Percentiles rank a stretch among this genome's conserved stretches.
These are phyloP conservation scores for Microthyrium microscopicum DNA, from an alignment of 2,329 filamentous ascomycete species.

Conservation along the genomic window DNA sequence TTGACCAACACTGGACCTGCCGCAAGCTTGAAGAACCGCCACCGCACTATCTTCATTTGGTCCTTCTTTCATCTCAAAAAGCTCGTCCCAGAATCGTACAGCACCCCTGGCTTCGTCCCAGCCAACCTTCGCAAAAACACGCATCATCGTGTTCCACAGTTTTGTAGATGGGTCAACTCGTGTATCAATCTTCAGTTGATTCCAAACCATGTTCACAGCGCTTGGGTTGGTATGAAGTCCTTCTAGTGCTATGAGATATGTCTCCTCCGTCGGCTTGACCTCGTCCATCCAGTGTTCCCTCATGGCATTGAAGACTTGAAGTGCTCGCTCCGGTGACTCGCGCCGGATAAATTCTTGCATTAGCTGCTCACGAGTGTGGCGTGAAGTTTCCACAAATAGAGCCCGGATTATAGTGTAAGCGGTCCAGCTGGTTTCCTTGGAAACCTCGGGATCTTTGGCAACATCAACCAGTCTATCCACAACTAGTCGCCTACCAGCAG, in stretches of 20 bases:
- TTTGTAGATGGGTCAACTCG: slow-evolving; percentile 58
- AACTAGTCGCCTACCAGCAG: too few species aligned
- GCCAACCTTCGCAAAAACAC: slow-evolving; percentile 61
- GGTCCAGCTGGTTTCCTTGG: slow-evolving; percentile 44
- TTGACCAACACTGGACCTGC: slow-evolving; percentile 36
- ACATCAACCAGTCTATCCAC: too few species aligned
- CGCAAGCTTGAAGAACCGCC: slow-evolving; percentile 66
- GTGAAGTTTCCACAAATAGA: slow-evolving; percentile 46
- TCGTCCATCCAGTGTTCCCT: slow-evolving; percentile 50
- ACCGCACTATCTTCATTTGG: slow-evolving; percentile 68
- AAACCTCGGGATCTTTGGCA: too few species aligned
- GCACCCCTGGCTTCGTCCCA: slow-evolving; percentile 50
- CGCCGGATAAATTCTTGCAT: slow-evolving; percentile 74
- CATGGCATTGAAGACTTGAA: slow-evolving; percentile 84
- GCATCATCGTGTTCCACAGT: slow-evolving; percentile 74
- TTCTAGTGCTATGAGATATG: slow-evolving; percentile 63
- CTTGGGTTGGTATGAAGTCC: slow-evolving; percentile 44
- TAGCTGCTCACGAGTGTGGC: slow-evolving; percentile 47
- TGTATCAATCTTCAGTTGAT: slow-evolving; percentile 89
- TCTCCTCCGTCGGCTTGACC: slow-evolving; percentile 51
- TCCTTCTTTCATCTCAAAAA: slow-evolving; percentile 69
- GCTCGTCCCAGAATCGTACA: slow-evolving; percentile 68
- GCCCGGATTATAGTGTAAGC: slow-evolving; percentile 40
- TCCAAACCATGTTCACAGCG: slow-evolving; percentile 61
- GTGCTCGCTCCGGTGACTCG: slow-evolving; percentile 66